These are phyloP conservation scores for Aspergillus jensenii DNA, from an alignment of 2,329 filamentous ascomycete genomes.

Conservation along the genomic window DNA sequence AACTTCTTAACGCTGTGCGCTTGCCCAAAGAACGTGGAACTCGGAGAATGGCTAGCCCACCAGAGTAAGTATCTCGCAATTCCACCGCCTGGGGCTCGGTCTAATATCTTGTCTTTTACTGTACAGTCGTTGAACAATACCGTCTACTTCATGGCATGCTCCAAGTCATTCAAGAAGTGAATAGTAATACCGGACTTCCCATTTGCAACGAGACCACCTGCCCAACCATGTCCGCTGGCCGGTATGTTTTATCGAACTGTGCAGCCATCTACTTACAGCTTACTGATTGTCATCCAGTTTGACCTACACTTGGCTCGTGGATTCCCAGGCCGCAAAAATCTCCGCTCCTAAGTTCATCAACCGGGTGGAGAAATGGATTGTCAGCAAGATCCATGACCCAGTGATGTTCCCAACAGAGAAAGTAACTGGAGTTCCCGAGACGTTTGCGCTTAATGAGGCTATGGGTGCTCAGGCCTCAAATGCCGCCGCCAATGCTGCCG, in stretches of 20 bases:
- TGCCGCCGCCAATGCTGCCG: slow-evolving; percentile 59
- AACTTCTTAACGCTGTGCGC: slow-evolving; percentile 97
- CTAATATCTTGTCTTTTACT: background rate
- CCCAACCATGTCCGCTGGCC: slow-evolving; percentile 90
- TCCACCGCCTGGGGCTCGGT: background rate
- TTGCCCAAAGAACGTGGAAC: slow-evolving; percentile 87
- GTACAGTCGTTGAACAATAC: slow-evolving; percentile 84
- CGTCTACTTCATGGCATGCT: slow-evolving; percentile 87
- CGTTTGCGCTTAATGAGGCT: slow-evolving; percentile 55
- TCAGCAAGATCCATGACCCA: slow-evolving; percentile 88
- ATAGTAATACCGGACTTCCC: slow-evolving; percentile 69
- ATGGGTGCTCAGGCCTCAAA: slow-evolving; percentile 50
- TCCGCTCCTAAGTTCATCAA: slow-evolving; percentile 92
- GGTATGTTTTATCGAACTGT: slow-evolving; percentile 58
- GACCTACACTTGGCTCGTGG: slow-evolving; percentile 95
- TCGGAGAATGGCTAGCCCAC: slow-evolving; percentile 93
- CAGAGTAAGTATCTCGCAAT: slow-evolving; percentile 64
- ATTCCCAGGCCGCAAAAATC: slow-evolving; percentile 83
- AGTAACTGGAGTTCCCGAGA: slow-evolving; percentile 58
- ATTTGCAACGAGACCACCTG: slow-evolving; percentile 84
- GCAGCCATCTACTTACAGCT: background rate
- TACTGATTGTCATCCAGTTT: slow-evolving; percentile 57
- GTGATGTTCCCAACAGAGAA: slow-evolving; percentile 88
- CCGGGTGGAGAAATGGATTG: slow-evolving; percentile 95
- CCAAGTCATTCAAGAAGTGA: slow-evolving; percentile 81